phyloP scores from a whole-genome alignment of 108 stramenopile species.

The Parietichytrium sp. region DNA sequence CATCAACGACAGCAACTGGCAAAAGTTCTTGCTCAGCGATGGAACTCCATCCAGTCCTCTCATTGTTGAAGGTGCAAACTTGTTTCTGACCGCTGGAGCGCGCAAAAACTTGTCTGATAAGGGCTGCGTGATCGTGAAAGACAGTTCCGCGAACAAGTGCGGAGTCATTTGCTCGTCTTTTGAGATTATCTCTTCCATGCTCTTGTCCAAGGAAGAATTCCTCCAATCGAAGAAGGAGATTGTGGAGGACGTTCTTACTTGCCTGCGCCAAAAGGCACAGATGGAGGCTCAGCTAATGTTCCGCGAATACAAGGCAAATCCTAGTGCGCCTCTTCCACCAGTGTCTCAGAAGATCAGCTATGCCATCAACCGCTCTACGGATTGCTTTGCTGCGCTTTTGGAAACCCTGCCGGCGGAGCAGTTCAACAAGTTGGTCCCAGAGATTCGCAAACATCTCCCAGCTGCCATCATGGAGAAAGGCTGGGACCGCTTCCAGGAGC shows the following conservation, averaged over 20 bases:
- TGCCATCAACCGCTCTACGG: conserved; percentile 21
- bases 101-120: conserved; percentile 82
- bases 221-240: conserved; percentile 83
- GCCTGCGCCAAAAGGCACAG: conserved; percentile 75
- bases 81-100: conserved; percentile 88
- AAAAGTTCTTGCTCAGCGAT: conserved; percentile 73
- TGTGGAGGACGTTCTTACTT: conserved; percentile 83
- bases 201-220: conserved; percentile 85
- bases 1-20: conserved; percentile 83
- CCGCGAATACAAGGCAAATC: conserved; percentile 74
- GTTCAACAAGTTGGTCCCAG: background rate
- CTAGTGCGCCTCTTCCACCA: background rate
- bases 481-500: conserved; percentile 25
- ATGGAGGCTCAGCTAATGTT: conserved; percentile 94
- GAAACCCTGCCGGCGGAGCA: background rate
- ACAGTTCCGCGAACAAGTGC: conserved; percentile 96
- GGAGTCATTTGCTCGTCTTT: conserved; percentile 94
- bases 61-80: conserved; percentile 95
- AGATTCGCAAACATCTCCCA: background rate
- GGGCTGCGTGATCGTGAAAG: conserved; percentile 92
- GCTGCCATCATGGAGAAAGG: background rate
- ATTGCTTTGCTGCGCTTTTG: background rate
- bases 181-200: conserved; percentile 92
- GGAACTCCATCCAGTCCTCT: conserved; percentile 78
- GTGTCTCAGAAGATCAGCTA: background rate